Percentiles rank a stretch among this genome's conserved stretches.
Conservation (phyloP, 805 yeast species). For the Wickerhamiella occidentalis region DNA sequence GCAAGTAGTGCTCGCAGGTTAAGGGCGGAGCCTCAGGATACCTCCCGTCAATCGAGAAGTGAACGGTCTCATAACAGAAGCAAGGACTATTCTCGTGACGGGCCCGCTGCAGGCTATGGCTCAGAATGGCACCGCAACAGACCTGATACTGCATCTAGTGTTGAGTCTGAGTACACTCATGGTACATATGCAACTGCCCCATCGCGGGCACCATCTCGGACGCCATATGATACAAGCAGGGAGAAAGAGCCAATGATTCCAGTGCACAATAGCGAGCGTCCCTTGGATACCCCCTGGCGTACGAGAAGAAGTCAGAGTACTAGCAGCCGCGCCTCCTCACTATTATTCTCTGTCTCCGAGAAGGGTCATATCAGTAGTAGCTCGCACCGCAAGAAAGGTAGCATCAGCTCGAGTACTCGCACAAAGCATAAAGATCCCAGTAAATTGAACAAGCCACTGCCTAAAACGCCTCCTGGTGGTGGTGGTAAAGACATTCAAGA, state of each 20-base stretch:
- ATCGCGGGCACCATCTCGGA: not conserved
- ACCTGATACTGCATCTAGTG: not conserved
- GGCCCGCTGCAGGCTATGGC: not conserved
- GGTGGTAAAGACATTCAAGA: not conserved
- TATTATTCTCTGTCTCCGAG: conserved; percentile 4
- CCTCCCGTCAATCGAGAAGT: not conserved
- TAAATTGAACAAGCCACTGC: conserved; percentile 19
- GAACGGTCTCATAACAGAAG: not conserved
- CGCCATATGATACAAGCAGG: not conserved
- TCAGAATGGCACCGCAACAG: conserved; percentile 1
- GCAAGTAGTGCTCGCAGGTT: not conserved
- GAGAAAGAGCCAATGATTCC: not conserved
- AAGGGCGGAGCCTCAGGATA: too few relatives aligned
- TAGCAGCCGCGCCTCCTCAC: conserved; percentile 7
- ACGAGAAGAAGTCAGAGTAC: conserved; percentile 6
- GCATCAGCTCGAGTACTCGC: conserved; percentile 3
- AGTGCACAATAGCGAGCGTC: not conserved
- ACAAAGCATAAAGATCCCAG: conserved; percentile 3
- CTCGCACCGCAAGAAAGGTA: not conserved
- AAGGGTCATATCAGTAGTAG: conserved; percentile 1
- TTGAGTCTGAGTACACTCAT: conserved; percentile 1
- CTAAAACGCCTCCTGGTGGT: conserved; percentile 14
- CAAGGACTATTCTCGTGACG: not conserved
- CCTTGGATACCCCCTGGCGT: conserved; percentile 5
- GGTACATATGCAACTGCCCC: conserved; percentile 6